A percentile compares a stretch with the other conserved stretches of the same genome.
Conservation (phyloP, 306 rosid genomes). For the Echinosophora koreensis region DNA sequence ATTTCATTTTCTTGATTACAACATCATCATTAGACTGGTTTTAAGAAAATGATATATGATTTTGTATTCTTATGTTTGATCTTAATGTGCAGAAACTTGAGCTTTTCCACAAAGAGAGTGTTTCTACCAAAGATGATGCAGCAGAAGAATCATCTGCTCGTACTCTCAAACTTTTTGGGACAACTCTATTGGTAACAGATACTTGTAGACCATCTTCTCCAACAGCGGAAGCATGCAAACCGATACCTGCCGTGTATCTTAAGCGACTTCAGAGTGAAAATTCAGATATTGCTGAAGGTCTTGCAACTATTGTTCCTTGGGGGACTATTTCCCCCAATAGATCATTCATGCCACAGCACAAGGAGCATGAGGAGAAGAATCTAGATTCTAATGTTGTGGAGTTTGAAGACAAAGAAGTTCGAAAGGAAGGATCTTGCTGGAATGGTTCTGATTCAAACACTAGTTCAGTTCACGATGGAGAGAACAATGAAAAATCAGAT, state of each 20-base stretch:
- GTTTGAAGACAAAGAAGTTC: constrained; percentile 48
- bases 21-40: background rate
- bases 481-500: constrained; percentile 48
- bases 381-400: constrained; percentile 45
- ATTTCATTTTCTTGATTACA: constrained; percentile 16
- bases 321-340: constrained; percentile 47
- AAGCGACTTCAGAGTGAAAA: constrained; percentile 48
- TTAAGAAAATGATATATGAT: constrained; percentile 1
- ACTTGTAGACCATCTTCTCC: constrained; percentile 50
- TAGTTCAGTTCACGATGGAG: constrained; percentile 53
- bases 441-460: constrained; percentile 62
- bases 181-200: constrained; percentile 62
- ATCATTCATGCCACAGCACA: constrained; percentile 45
- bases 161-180: constrained; percentile 80
- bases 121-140: constrained; percentile 45
- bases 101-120: constrained; percentile 47
- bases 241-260: constrained; percentile 42
- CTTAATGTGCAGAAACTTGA: constrained; percentile 58
- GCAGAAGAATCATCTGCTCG: constrained; percentile 54
- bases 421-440: constrained; percentile 56
- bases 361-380: constrained; percentile 34
- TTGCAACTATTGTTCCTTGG: constrained; percentile 52
- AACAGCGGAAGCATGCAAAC: constrained; percentile 41
- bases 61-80: constrained; percentile 43
- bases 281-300: constrained; percentile 43